Evolutionary conservation across 192 early-diverging fungal genomes (phyloP), one percentile per base, ranked within the genome.

Genomic region (Coemansia aciculifera): DNA sequence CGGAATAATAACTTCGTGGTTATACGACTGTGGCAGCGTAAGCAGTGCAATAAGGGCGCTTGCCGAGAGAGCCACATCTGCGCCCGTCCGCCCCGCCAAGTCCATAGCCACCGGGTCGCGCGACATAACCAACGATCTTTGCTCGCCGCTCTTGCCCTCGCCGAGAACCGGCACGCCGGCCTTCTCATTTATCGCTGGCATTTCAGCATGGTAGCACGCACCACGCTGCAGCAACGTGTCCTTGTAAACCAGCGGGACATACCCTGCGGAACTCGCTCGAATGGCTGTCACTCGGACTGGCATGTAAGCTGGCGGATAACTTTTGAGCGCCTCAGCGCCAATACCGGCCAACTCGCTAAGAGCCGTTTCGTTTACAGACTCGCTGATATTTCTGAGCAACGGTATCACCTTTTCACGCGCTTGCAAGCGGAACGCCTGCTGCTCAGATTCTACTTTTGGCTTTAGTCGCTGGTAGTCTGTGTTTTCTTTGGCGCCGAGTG

Each of bases 181-280:
- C 36, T 12, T 40, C 43, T 11, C 17, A 5, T 29, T 29, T 1
- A 34, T 17, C 21, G 31, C 40, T 13, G 61, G 57, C n/a, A 62
- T 61, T 0, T 64, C 51, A 0, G 59, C 62, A 23, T 63, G 63
- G 15, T 64, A 60, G 59, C 80, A 83, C 27, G 6, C 32, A 12
- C 80, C 80, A 21, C 72, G 67, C 60, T 83, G 80, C 23, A 67
- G 59, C 65, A 83, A 36, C 62, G 69, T 83, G 17, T 65, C 65
- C 10, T 51, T 36, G 64, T 77, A 83, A 52, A 65, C 71, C 17
- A 77, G 63, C 52, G 71, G 75, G 24, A 70, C 64, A 29, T 83
- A 72, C 13, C 69, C 72, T 0, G 70, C 36, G 0, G 66, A 61
- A 7, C 72, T 72, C 21, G 80, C 46, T 1, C 71, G 57, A n/a